Evolutionary conservation across 1,284 basidiomycete species (phyloP), one percentile per base, ranked within the genome.

Genomic region (Phaffia rhodozyma): DNA sequence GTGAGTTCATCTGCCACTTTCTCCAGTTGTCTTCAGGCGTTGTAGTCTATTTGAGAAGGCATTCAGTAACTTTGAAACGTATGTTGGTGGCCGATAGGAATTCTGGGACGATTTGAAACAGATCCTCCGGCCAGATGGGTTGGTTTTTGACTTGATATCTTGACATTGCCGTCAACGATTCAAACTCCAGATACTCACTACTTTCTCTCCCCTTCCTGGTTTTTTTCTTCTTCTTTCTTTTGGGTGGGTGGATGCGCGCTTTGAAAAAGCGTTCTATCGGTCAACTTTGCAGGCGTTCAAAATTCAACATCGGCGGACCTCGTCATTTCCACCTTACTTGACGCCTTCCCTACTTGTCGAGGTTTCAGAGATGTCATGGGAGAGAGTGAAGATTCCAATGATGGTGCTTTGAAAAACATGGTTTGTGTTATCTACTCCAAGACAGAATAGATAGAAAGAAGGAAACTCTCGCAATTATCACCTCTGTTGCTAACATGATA

Each of bases 51-150:
- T 11, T 38, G 27, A 21, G 29, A 23, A 43, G 16, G 16, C 16
- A 56, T 21, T 43, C 32, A 21, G 0, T 3, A 5, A n/a, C 25
- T 53, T 16, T 43, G 1, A 13, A 25, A 21, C 5, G 20, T 30
- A 9, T 51, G 0, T 30, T 13, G 23, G 52, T 5, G 48, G 1
- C 16, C 7, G 3, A 3, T 53, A 64, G 63, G 84, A 90, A 68
- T 92, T 92, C 71, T 93, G 89, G 88, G 67, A 78, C 48, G 83
- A 84, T 62, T 73, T 92, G 56, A 84, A 83, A 70, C 71, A 73
- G 5, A 72, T 85, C 23, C 79, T 93, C 72, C 79, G 81, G n/a
- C 77, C 81, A 0, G 83, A 87, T 61, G 91, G 87, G 1, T 78
- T 91, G 5, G 75, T 93, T 2, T 18, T 48, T 27, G 9, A 1